phyloP scores from a whole-genome alignment of 2,329 filamentous ascomycete genomes.

The Bertia moriformis region DNA sequence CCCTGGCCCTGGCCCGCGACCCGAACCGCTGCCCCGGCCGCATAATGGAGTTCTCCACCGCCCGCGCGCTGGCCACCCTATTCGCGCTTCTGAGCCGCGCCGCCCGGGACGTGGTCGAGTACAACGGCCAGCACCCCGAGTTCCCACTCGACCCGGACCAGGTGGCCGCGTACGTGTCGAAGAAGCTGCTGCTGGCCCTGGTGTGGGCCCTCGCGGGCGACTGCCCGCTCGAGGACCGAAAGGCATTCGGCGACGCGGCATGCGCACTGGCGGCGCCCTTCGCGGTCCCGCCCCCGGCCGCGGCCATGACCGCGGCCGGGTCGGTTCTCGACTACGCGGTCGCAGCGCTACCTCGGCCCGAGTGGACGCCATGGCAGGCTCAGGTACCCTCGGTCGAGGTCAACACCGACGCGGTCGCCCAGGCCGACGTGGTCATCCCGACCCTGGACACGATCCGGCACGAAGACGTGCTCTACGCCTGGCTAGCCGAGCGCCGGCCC shows the following conservation, averaged over 20 bases:
- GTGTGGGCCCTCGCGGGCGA: constrained; percentile 95
- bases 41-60: constrained; percentile 95
- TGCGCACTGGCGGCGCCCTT: constrained; percentile 69
- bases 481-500: constrained; percentile 96
- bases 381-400: constrained; percentile 90
- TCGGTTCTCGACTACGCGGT: constrained; percentile 95
- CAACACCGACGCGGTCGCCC: constrained; percentile 93
- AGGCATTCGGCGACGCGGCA: constrained; percentile 74
- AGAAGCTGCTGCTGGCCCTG: constrained; percentile 81
- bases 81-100: constrained; percentile 93
- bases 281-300: constrained; percentile 66
- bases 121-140: constrained; percentile 85
- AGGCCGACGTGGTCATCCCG: constrained; percentile 96
- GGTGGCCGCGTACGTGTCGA: constrained; percentile 75
- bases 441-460: constrained; percentile 93
- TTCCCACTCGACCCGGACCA: constrained; percentile 85
- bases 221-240: constrained; percentile 79
- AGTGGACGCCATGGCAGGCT: constrained; percentile 87
- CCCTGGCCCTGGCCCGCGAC: constrained; percentile 58
- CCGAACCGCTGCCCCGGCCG: too few relatives aligned
- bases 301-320: constrained; percentile 42
- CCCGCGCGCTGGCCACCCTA: constrained; percentile 77
- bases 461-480: constrained; percentile 97
- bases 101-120: constrained; percentile 82
- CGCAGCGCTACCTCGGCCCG: constrained; percentile 60